Evolutionary conservation across 2,329 filamentous ascomycete species (phyloP), one percentile per base, ranked within the genome.

Genomic region (Aspergillus udagawae): DNA sequence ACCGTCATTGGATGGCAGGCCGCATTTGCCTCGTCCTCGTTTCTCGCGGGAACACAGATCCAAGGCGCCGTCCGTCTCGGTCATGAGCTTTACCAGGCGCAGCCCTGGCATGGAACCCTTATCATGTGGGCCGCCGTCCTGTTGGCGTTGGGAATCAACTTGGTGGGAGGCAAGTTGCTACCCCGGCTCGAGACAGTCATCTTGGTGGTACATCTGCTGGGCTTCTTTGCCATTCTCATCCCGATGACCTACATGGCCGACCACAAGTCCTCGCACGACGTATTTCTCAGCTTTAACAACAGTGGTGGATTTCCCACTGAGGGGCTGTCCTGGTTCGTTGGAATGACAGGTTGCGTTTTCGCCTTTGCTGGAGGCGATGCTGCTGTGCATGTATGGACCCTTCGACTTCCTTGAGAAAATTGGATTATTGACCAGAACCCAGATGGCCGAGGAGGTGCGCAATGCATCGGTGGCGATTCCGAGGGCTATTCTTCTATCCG

Each of bases 211-310:
- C 81, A 83, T 56, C 69, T 83, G n/a, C 64, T 79, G 14, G 81
- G 81, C 3, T 80, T 83, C 64, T 80, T 83, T 56, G 80, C 76
- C 0, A 79, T 82, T 54, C 66, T 83, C 10, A 77, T 82, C 25
- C 73, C 78, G 0, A 65, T 82, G 3, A 71, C 75, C 58, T 71
- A 75, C 1, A 69, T 79, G 54, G 75, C 76, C 0, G 74, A 77
- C 1, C 70, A 72, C 8, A 72, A 75, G 44, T 71, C 73, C 20
- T 70, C 77, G 0, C 64, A 73, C 14, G 71, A 74, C 3, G 77
- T 82, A 0, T 81, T 83, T 56, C 76, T 76, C 3, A 67, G 73
- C 1, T 83, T 83, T 59, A 69, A 73, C 21, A 82, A 83, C 55
- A 56, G 66, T 17, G 80, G 79, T 0, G 68, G 67, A 3, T 83